Evolutionary conservation across 2,329 filamentous ascomycete species (phyloP).

Genomic region (Penicillium crustosum): DNA sequence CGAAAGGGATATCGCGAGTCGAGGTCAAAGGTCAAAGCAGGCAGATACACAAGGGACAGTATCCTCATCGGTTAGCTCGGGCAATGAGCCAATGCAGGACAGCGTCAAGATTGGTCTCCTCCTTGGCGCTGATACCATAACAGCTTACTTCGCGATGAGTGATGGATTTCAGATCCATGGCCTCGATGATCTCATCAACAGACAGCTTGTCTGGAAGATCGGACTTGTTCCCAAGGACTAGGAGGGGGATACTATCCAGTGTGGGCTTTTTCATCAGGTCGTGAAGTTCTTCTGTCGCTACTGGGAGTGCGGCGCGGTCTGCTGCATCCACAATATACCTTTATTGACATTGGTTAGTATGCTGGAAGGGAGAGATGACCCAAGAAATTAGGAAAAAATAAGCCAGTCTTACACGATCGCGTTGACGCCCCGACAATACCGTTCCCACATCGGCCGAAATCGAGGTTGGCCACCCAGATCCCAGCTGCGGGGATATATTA

Average conservation of each 20-base stretch:
- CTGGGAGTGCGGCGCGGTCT: slow-evolving; percentile 74
- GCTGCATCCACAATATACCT: slow-evolving; percentile 96
- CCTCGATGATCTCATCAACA: slow-evolving; percentile 93
- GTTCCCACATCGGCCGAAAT: slow-evolving; percentile 98
- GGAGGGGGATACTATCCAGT: slow-evolving; percentile 82
- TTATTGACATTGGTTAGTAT: slow-evolving; percentile 3
- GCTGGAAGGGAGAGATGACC: too few species aligned
- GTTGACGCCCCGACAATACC: slow-evolving; percentile 95
- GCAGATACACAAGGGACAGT: background rate
- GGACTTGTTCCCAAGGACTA: slow-evolving; percentile 96
- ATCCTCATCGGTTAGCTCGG: slow-evolving; percentile 69
- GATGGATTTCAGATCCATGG: slow-evolving; percentile 84
- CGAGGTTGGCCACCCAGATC: slow-evolving; percentile 95
- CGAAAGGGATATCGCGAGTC: slow-evolving; percentile 12
- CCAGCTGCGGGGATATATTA: slow-evolving; percentile 60
- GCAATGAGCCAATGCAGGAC: slow-evolving; percentile 96
- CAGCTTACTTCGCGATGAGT: slow-evolving; percentile 93
- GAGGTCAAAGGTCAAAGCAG: background rate
- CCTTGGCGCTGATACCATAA: slow-evolving; percentile 97
- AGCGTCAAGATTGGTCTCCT: slow-evolving; percentile 97
- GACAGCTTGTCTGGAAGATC: slow-evolving; percentile 87
- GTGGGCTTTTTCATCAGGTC: slow-evolving; percentile 80
- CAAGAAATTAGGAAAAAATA: background rate
- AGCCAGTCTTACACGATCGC: slow-evolving; percentile 72
- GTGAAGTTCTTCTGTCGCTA: slow-evolving; percentile 90